Conservation (phyloP, 164 flowering plant species). For the Magnolia officinalis region DNA sequence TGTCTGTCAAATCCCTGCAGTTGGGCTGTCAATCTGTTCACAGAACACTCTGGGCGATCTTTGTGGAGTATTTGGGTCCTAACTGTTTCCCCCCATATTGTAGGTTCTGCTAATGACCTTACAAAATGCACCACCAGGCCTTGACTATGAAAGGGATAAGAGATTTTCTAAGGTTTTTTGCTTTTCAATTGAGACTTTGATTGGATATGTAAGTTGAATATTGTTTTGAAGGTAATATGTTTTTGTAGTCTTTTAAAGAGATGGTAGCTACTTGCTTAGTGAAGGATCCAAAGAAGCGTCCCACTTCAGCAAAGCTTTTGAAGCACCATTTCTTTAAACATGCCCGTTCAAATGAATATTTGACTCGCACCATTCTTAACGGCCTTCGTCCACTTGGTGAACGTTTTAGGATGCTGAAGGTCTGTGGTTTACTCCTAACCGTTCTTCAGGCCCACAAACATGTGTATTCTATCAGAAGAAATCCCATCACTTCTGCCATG, state of each 20-base stretch:
- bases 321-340: constrained; percentile 86
- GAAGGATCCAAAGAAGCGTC: constrained; percentile 96
- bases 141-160: constrained; percentile 92
- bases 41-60: no score
- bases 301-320: constrained; percentile 81
- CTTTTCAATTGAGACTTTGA: constrained; percentile 17
- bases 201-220: not conserved
- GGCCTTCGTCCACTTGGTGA: constrained; percentile 85
- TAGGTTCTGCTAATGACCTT: constrained; percentile 96
- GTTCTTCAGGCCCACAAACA: not conserved
- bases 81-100: constrained; percentile 3
- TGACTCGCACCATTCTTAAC: constrained; percentile 60
- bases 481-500: not conserved
- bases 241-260: constrained; percentile 68
- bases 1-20: not conserved
- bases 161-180: constrained; percentile 85
- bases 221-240: constrained; percentile 12
- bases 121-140: constrained; percentile 99
- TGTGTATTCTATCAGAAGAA: not conserved
- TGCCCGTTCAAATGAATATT: constrained; percentile 59
- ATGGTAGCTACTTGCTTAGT: constrained; percentile 92
- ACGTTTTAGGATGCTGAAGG: constrained; percentile 83
- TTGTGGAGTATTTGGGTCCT: no score
- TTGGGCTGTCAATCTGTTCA: no score
- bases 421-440: constrained; percentile 23